Percentiles rank a stretch among this genome's conserved stretches.
These are phyloP conservation scores for Gaeumannomyces tritici DNA, from an alignment of 2,329 filamentous ascomycete species.

Conservation along the genomic window DNA sequence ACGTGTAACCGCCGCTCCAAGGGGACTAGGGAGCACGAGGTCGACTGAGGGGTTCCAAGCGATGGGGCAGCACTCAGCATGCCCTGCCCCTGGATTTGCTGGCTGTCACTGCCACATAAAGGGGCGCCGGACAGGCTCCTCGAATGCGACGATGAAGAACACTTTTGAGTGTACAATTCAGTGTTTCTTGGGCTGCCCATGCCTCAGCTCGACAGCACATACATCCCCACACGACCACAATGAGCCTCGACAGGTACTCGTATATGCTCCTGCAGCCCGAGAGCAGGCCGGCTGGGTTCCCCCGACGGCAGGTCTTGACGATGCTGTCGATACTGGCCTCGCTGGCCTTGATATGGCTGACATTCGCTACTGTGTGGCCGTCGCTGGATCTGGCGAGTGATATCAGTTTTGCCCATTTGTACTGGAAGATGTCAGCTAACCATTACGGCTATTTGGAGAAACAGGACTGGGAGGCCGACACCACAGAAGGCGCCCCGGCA, in stretches of 20 bases:
- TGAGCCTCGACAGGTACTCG: not conserved
- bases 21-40: no score
- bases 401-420: no score
- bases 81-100: no score
- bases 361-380: not conserved
- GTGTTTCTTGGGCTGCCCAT: not conserved
- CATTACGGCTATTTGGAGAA: no score
- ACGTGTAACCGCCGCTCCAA: no score
- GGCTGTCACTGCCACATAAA: no score
- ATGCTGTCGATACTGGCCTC: not conserved
- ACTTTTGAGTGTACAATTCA: no score
- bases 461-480: not conserved
- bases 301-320: not conserved
- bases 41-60: no score
- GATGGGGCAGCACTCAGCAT: no score
- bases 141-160: no score
- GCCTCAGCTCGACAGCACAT: not conserved
- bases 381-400: not conserved
- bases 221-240: not conserved
- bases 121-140: no score
- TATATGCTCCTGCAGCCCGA: not conserved
- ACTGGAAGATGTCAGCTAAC: no score
- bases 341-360: not conserved
- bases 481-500: not conserved
- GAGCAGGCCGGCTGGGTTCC: not conserved